Base-by-base conservation (phyloP, 345 rosid genomes). In the Hypericum perforatum region DNA sequence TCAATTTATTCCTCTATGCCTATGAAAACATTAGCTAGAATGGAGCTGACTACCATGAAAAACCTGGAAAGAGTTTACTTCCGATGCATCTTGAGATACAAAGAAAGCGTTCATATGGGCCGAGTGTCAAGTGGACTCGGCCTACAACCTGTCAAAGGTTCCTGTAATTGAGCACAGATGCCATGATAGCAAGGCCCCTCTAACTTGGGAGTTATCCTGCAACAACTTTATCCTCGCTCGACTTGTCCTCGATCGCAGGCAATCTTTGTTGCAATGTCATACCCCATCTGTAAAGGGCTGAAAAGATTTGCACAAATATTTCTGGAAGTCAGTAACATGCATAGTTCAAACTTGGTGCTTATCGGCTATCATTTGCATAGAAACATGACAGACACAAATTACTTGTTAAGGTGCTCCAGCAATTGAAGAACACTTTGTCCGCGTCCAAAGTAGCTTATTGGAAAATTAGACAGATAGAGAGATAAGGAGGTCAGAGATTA, bases 251-350 rank as follows among this genome's bases (percentile, higher is more conserved):
- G 78, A 79, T 67, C 78, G 65, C 54, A 84, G 52, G 32, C 72
- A 79, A 84, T 70, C 87, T 76, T 58, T 84, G 82, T 53, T 84
- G 92, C 79, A 84, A 63, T 12, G 56, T 70, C 58, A 70, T 59
- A 38, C 81, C 92, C 92, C 87, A 84, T 74, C 86, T 72, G 63
- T 70, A 75, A 15, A 84, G 53, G 60, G 92, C 90, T 78, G 82
- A 71, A 65, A 52, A 41, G 22, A 37, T 1, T 13, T 6, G 22
- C 29, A 16, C 50, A 68, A 43, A 48, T 36, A 45, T 22, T 22
- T 1, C 32, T 22, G 4, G 1, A 7, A 37, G 36, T 37, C 13
- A 32, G 14, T 22, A 22, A 22, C 32, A 22, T 1, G 32, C 32
- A 22, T 22, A 22, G 32, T 22, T 22, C 32, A 22, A 22, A 1